Evolutionary conservation across 2,329 filamentous ascomycete species (phyloP), one percentile per base, ranked within the genome.

Genomic region (Aspergillus fructus): DNA sequence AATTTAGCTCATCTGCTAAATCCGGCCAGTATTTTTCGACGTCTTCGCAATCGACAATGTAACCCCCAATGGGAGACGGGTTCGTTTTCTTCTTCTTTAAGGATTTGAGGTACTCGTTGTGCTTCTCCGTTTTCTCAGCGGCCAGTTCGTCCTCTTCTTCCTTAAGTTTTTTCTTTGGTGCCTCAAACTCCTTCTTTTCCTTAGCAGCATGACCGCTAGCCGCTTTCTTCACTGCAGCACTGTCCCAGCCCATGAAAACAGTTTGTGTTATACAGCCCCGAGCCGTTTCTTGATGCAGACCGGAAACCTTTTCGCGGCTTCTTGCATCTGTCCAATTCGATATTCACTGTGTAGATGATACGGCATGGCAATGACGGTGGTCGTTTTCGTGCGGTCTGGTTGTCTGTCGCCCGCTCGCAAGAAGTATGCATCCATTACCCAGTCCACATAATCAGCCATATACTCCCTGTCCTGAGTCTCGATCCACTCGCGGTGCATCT

Each of bases 401-500:
- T 55, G 23, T 3, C 33, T 23, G 9, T 39, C 37, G 2, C 33
- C 37, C 15, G 23, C 24, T n/a, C 19, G 17, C 43, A 49, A 9
- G 49, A 58, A 58, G 17, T 51, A 58, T n/a, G 37, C 49, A 2
- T 58, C 21, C 33, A 55, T 55, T 3, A 51, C 21, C 46, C 40
- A 58, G 5, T 55, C 47, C 0, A 47, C 51, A 6, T 48, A 2
- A 15, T 0, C 1, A 37, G 49, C 5, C 2, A 48, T 17, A 8
- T 43, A 17, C 30, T 58, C 46, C 0, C 24, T n/a, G 15, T 3
- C 13, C 7, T 15, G 11, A 15, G 30, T 42, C 2, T 47, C 24
- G 12, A 55, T 15, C 56, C 56, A 58, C 42, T 58, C 34, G 11
- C 46, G 46, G 23, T 55, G 47, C 9, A 58, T 27, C 41, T 58